phyloP scores from a whole-genome alignment of 2,329 filamentous ascomycete genomes.

The Cryphonectria nitschkei region DNA sequence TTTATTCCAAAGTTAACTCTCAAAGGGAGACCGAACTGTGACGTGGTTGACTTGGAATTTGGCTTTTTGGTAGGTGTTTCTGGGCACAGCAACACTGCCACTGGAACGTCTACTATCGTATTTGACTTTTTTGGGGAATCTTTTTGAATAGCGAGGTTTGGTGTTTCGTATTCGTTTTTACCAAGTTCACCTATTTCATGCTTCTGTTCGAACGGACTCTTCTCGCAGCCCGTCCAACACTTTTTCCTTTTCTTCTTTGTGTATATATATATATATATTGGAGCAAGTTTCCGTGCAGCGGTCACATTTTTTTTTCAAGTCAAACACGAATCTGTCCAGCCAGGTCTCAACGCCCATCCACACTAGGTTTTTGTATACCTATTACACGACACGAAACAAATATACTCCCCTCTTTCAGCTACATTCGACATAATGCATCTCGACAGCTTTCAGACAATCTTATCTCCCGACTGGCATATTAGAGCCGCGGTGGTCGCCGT shows the following conservation, averaged over 20 bases:
- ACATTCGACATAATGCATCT: slow-evolving; percentile 26
- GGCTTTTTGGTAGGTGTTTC: neutral
- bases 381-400: neutral
- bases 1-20: too few relatives aligned
- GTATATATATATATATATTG: neutral
- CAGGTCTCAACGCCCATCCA: too few relatives aligned
- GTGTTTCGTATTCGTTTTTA: neutral
- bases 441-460: neutral
- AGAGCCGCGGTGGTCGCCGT: neutral
- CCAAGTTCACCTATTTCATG: neutral
- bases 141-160: neutral
- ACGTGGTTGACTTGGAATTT: neutral
- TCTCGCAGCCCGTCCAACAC: neutral
- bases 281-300: too few relatives aligned
- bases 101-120: neutral
- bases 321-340: too few relatives aligned
- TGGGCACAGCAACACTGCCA: neutral
- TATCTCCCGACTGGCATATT: slow-evolving; percentile 10
- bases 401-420: neutral
- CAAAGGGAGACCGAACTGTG: neutral
- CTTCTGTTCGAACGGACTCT: neutral
- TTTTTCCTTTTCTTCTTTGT: neutral
- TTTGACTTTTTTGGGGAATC: neutral
- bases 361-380: too few relatives aligned
- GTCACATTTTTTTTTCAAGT: neutral